Conservation (phyloP, 2,329 filamentous ascomycete genomes). For the Xylaria sp. region DNA sequence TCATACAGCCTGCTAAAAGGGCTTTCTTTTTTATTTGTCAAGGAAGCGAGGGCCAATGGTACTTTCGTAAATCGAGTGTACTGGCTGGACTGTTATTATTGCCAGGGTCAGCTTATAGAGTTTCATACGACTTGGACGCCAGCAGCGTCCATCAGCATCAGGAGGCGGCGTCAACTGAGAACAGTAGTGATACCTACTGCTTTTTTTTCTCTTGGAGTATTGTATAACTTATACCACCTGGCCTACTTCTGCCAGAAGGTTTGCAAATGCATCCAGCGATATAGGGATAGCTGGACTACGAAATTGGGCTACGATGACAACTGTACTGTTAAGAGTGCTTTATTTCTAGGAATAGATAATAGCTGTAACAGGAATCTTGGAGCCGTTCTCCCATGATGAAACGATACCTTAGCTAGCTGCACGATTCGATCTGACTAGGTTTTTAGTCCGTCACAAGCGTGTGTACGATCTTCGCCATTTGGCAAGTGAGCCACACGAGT, state of each 20-base stretch:
- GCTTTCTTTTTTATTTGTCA: slow-evolving; percentile 15
- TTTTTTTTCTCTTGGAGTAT: slow-evolving; percentile 29
- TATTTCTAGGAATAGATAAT: slow-evolving; percentile 27
- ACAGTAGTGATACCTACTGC: slow-evolving; percentile 28
- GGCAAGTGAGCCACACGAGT: background rate
- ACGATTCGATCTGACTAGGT: background rate
- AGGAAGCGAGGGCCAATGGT: slow-evolving; percentile 19
- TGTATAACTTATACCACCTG: slow-evolving; percentile 42
- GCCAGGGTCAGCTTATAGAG: slow-evolving; percentile 28
- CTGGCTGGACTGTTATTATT: slow-evolving; percentile 11
- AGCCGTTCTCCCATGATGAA: background rate
- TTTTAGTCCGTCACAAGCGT: background rate
- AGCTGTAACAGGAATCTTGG: slow-evolving; percentile 9
- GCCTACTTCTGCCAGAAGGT: slow-evolving; percentile 20
- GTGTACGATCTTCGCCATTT: background rate
- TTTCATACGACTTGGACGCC: slow-evolving; percentile 36
- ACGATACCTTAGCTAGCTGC: background rate
- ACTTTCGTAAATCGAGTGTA: slow-evolving; percentile 18
- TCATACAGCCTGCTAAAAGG: slow-evolving; percentile 31
- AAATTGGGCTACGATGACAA: slow-evolving; percentile 33
- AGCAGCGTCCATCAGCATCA: slow-evolving; percentile 42
- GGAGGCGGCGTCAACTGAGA: slow-evolving; percentile 41
- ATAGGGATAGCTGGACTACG: slow-evolving; percentile 31
- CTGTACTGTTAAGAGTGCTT: slow-evolving; percentile 31
- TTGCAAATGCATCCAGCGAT: slow-evolving; percentile 34